Evolutionary conservation across 306 rosid species (phyloP).

Genomic region (Medicago truncatula): DNA sequence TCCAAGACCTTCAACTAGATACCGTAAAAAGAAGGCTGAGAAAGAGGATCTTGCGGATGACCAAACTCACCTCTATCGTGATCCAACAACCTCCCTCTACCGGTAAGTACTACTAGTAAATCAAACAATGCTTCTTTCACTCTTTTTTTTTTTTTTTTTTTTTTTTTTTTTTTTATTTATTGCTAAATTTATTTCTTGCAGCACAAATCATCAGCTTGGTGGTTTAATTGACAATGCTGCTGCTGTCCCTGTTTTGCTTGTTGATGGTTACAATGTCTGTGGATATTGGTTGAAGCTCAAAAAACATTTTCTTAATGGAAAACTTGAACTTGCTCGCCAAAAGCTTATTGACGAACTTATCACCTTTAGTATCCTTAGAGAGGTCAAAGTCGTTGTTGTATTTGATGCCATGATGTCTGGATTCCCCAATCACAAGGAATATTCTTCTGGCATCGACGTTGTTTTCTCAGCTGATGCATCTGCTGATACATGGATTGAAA

Average conservation of each 20-base stretch:
- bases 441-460: slow-evolving; percentile 66
- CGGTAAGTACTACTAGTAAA: slow-evolving; percentile 76
- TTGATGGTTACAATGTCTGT: slow-evolving; percentile 93
- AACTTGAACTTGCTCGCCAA: slow-evolving; percentile 85
- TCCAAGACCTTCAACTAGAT: slow-evolving; percentile 84
- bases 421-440: slow-evolving; percentile 81
- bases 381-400: slow-evolving; percentile 87
- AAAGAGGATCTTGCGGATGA: slow-evolving; percentile 61
- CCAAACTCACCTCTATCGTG: slow-evolving; percentile 64
- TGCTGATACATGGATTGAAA: slow-evolving; percentile 98
- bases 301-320: slow-evolving; percentile 77
- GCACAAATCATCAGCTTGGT: slow-evolving; percentile 65
- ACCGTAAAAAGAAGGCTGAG: slow-evolving; percentile 77
- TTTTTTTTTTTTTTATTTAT: too few species aligned
- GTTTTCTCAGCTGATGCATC: slow-evolving; percentile 75
- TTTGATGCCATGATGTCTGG: slow-evolving; percentile 97
- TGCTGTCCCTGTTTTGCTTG: slow-evolving; percentile 86
- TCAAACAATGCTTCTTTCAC: neutral
- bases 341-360: slow-evolving; percentile 82
- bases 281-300: slow-evolving; percentile 92
- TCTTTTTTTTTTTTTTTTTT: neutral
- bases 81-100: slow-evolving; percentile 79
- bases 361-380: slow-evolving; percentile 79
- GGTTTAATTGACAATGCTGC: slow-evolving; percentile 66
- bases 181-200: slow-evolving; percentile 47